Base-by-base conservation (phyloP, 1,284 basidiomycete species). In the Trichosporon faecale region DNA sequence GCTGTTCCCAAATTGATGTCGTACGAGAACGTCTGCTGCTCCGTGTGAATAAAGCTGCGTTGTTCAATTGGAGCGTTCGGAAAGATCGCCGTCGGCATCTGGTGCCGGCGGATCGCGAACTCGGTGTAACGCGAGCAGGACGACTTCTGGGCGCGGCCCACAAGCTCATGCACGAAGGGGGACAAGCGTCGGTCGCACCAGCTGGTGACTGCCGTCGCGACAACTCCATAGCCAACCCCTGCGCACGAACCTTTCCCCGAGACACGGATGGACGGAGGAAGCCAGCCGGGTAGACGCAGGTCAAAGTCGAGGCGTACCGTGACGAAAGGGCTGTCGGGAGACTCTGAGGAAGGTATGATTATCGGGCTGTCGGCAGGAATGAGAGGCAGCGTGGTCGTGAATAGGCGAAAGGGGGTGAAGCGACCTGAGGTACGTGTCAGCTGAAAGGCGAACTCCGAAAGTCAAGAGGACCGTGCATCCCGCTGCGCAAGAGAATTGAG, bases 251-350 rank as follows among this genome's bases (percentile, higher is more conserved):
- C 73, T 7, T 60, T 33, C 11, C 57, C 57, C 4, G 57, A 61
- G 1, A 61, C 23, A 7, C 31, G 29, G 64, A 79, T 75, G 7
- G 76, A 73, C 1, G 78, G 76, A 3, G 82, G 82, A 7, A 83
- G 70, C 82, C 82, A 83, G 2, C 81, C 82, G 1, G 82, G 81
- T 7, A 83, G 66, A 8, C 76, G 75, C 11, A 83, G 67, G 57
- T 83, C 82, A 66, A 83, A 82, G 3, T 78, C 73, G 35, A 83
- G 68, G 18, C 76, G 75, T 12, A 80, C 69, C 11, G 72, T 70
- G 27, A 77, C 65, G 16, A 9, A 72, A 67, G 12, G 65, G 60
- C 11, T 46, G 31, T 27, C 16, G 14, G 46, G 16, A 8, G 52
- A 57, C 57, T 73, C 69, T 35, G 64, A 40, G 6, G 72, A 65